Evolutionary conservation across 805 yeast genomes (phyloP).

Genomic region (Ogataea nakhonphanomensis): DNA sequence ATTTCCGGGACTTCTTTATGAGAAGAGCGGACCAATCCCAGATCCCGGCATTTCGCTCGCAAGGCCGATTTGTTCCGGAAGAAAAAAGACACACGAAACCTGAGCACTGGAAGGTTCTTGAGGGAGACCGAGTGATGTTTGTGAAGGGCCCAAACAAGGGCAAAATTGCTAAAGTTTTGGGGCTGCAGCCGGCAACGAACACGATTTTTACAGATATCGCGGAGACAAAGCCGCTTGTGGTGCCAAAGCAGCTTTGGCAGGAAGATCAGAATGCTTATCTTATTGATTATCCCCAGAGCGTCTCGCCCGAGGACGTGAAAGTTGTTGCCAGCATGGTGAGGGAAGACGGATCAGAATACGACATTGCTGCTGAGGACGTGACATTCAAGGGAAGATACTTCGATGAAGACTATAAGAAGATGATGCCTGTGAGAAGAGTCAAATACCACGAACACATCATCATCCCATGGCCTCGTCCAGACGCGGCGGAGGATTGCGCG

Average conservation of each 20-base stretch:
- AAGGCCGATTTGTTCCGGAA: constrained; percentile 27
- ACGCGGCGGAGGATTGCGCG: constrained; percentile 49
- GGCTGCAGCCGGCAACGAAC: constrained; percentile 58
- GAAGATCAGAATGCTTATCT: constrained; percentile 71
- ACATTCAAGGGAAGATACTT: constrained; percentile 66
- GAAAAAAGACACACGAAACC: constrained; percentile 38
- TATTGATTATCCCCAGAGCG: constrained; percentile 61
- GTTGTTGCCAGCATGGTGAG: constrained; percentile 75
- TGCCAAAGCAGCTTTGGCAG: constrained; percentile 73
- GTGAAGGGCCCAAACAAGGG: constrained; percentile 71
- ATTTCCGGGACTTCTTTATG: constrained; percentile 28
- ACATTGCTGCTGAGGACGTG: constrained; percentile 77
- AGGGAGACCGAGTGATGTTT: constrained; percentile 77
- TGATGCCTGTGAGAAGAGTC: constrained; percentile 77
- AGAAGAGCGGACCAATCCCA: constrained; percentile 28
- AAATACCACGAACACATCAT: constrained; percentile 63
- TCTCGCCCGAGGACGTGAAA: constrained; percentile 58
- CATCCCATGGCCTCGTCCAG: constrained; percentile 90
- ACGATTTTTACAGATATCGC: constrained; percentile 67
- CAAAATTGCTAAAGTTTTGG: constrained; percentile 63
- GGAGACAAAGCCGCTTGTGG: constrained; percentile 55
- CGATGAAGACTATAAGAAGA: constrained; percentile 67
- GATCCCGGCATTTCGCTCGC: constrained; percentile 32
- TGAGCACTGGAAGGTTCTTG: constrained; percentile 57
- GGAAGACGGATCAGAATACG: constrained; percentile 57